Evolutionary conservation across 2,329 filamentous ascomycete species (phyloP).

Genomic region (Monilinia fructigena): DNA sequence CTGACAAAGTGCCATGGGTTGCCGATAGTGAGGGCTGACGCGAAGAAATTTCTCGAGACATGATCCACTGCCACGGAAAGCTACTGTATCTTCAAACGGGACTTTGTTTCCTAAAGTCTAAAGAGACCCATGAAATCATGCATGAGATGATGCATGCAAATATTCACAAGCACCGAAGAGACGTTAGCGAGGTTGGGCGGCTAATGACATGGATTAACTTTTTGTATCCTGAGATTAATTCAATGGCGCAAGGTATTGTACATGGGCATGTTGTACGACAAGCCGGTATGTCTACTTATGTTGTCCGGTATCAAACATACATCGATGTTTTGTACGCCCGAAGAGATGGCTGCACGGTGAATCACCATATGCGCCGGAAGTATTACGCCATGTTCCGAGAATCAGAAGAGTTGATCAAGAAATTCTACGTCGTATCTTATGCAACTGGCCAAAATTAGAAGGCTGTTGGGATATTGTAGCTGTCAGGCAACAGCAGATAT

Average conservation of each 20-base stretch:
- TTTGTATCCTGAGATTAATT: neutral
- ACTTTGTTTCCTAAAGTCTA: neutral
- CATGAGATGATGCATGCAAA: constrained; percentile 5
- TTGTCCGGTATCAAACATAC: constrained; percentile 2
- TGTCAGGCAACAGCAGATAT: constrained; percentile 7
- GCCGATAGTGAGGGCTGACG: neutral
- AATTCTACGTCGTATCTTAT: constrained; percentile 3
- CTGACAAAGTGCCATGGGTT: neutral
- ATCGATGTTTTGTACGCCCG: neutral
- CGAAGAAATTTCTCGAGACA: constrained; percentile 18
- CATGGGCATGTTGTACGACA: neutral
- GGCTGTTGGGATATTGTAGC: neutral
- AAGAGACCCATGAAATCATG: neutral
- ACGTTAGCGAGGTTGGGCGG: neutral
- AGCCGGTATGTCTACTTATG: constrained; percentile 6
- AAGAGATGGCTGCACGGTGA: neutral
- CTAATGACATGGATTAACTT: constrained; percentile 2
- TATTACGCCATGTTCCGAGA: neutral
- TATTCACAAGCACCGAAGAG: neutral
- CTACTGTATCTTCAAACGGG: neutral
- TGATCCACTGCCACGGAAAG: constrained; percentile 4
- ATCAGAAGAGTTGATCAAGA: constrained; percentile 5
- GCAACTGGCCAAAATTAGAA: constrained; percentile 15
- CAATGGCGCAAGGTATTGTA: neutral
- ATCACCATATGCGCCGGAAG: neutral